A percentile compares a stretch with the other conserved stretches of the same genome.
These are phyloP conservation scores for Echria macrotheca DNA, from an alignment of 495 filamentous ascomycete species.

Conservation along the genomic window DNA sequence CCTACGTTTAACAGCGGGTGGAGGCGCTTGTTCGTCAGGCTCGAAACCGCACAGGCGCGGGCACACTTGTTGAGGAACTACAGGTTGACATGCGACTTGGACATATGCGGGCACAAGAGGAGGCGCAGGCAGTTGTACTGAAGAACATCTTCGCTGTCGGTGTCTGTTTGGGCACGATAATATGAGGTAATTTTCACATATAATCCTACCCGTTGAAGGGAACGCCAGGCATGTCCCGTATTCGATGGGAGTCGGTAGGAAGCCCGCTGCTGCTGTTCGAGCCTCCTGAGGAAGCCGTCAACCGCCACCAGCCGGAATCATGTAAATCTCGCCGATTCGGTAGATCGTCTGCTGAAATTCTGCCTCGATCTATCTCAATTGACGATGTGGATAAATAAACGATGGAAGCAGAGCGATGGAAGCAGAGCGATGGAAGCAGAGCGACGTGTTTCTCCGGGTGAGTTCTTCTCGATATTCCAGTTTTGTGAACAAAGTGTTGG, in stretches of 20 bases:
- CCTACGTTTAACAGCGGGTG: neutral
- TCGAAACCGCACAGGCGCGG: neutral
- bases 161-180: no score
- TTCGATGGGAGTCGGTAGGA: neutral
- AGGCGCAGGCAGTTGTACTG: neutral
- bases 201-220: neutral
- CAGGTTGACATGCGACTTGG: neutral
- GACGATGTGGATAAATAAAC: neutral
- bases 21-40: neutral
- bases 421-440: no score
- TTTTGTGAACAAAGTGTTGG: no score
- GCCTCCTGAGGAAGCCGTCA: neutral
- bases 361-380: neutral
- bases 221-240: neutral
- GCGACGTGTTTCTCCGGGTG: no score
- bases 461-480: no score
- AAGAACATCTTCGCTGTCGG: neutral
- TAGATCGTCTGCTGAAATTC: neutral
- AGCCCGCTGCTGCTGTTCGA: neutral
- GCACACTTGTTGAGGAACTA: neutral
- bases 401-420: no score
- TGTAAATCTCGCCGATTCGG: neutral
- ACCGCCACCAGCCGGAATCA: neutral
- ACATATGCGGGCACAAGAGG: neutral
- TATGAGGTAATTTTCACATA: no score